These are phyloP conservation scores for Helianthus annuus DNA, from an alignment of 129 eudicot genomes.

Conservation along the genomic window DNA sequence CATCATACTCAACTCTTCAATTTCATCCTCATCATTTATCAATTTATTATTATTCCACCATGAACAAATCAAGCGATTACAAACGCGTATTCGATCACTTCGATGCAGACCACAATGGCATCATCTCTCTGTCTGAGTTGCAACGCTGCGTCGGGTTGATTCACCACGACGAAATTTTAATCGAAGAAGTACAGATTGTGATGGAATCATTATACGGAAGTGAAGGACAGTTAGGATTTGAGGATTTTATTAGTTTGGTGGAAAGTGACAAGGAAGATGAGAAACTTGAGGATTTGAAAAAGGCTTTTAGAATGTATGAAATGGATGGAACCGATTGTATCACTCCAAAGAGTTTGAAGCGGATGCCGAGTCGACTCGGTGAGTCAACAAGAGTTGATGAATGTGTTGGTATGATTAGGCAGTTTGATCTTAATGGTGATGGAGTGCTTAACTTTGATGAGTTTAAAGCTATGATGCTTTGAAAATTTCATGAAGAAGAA, in stretches of 20 bases:
- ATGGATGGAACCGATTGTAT: slow-evolving; percentile 44
- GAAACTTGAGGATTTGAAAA: slow-evolving; percentile 31
- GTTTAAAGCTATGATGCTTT: background rate
- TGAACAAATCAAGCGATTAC: no score
- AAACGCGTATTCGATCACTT: slow-evolving; percentile 36
- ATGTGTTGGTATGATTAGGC: slow-evolving; percentile 38
- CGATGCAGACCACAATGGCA: slow-evolving; percentile 29
- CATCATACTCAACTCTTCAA: background rate
- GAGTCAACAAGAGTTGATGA: slow-evolving; percentile 38
- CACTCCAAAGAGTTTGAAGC: slow-evolving; percentile 47
- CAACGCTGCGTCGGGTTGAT: slow-evolving; percentile 18
- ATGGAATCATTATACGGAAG: slow-evolving; percentile 5
- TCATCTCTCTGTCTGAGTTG: slow-evolving; percentile 30
- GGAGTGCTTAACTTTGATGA: slow-evolving; percentile 3
- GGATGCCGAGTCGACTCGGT: slow-evolving; percentile 47
- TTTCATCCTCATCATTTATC: background rate
- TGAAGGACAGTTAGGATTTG: slow-evolving; percentile 27
- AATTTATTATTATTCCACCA: background rate
- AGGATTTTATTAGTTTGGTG: slow-evolving; percentile 35
- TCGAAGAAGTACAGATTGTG: slow-evolving; percentile 24
- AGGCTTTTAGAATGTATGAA: slow-evolving; percentile 44
- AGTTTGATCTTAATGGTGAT: slow-evolving; percentile 18
- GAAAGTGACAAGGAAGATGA: slow-evolving; percentile 38
- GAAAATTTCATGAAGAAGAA: no score
- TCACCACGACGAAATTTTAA: background rate